Base-by-base conservation (phyloP, 768 basidiomycete genomes). In the Saitozyma sp. region DNA sequence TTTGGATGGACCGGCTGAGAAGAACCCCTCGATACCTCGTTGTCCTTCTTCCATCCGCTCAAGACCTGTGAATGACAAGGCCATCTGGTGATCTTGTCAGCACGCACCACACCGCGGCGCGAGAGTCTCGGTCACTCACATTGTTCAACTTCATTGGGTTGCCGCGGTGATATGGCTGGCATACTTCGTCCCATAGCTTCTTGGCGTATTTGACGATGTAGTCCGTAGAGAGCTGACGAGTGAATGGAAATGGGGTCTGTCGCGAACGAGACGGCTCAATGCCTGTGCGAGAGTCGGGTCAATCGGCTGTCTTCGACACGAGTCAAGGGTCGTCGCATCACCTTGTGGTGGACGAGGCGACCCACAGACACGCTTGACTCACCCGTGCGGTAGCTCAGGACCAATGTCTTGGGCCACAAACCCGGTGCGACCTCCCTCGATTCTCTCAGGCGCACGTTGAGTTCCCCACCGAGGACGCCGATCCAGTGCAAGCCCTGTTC, bases 381-480 rank as follows among this genome's bases (percentile, higher is more conserved):
- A 85, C 92, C 88, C 83, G 88, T 87, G 38, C 89, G 83, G 38
- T 86, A 84, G 66, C 88, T 86, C 40, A 99, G 80, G 16, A 89
- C 91, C 50, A 99, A 82, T 0, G 90, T 89, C 79, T 91, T 98
- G 0, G 96, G 96, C 96, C 95, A 95, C 8, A 91, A 71, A 49
- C 87, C 88, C 0, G 89, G 87, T 13, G 85, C 84, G 0, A 81
- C 79, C 62, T 88, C 84, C 2, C 96, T 82, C 0, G 90, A 90
- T 61, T 97, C 92, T 41, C 85, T 87, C 41, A 99, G 82, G 53
- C 96, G 84, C 9, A 94, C 82, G 7, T 90, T 87, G 17, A 99
- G 83, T 71, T 99, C 96, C 13, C 92, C 90, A 41, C 92, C 88
- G 37, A 98, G 85, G 9, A 98, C 88, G 9, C 89, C 84, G 51